Conservation (phyloP, 306 rosid species). For the Inga laurina region DNA sequence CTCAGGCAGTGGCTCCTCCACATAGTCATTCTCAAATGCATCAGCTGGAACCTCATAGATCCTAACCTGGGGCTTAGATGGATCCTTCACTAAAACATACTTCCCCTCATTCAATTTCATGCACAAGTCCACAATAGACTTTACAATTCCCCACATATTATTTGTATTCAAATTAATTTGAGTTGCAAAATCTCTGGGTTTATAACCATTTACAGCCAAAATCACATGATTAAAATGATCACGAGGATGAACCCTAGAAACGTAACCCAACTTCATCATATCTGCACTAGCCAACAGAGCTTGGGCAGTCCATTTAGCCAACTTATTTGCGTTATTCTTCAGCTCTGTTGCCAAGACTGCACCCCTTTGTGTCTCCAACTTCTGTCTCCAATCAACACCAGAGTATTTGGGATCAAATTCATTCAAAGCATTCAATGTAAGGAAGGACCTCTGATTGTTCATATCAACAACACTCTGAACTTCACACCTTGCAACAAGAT, state of each 20-base stretch:
- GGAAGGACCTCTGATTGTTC: constrained; percentile 83
- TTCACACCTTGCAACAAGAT: constrained; percentile 86
- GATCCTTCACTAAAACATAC: constrained; percentile 92
- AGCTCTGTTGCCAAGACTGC: constrained; percentile 97
- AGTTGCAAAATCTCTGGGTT: constrained; percentile 79
- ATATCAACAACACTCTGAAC: constrained; percentile 91
- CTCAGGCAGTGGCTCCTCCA: constrained; percentile 94
- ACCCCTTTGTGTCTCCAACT: constrained; percentile 95
- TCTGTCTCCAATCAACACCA: constrained; percentile 93
- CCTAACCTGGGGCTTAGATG: constrained; percentile 91
- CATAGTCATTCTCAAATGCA: constrained; percentile 94
- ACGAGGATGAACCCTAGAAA: constrained; percentile 93
- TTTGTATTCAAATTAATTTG: constrained; percentile 79
- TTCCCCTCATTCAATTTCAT: constrained; percentile 94
- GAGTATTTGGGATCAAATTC: constrained; percentile 94
- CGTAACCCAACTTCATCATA: constrained; percentile 94
- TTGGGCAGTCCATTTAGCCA: constrained; percentile 97
- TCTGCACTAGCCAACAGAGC: constrained; percentile 84
- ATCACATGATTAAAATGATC: constrained; percentile 92
- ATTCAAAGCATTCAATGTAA: constrained; percentile 85
- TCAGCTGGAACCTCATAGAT: constrained; percentile 87
- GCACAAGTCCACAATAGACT: constrained; percentile 95
- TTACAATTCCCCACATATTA: constrained; percentile 98
- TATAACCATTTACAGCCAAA: constrained; percentile 86
- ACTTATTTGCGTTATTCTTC: constrained; percentile 91